phyloP scores from a whole-genome alignment of 306 rosid genomes.

The Glycine soja region DNA sequence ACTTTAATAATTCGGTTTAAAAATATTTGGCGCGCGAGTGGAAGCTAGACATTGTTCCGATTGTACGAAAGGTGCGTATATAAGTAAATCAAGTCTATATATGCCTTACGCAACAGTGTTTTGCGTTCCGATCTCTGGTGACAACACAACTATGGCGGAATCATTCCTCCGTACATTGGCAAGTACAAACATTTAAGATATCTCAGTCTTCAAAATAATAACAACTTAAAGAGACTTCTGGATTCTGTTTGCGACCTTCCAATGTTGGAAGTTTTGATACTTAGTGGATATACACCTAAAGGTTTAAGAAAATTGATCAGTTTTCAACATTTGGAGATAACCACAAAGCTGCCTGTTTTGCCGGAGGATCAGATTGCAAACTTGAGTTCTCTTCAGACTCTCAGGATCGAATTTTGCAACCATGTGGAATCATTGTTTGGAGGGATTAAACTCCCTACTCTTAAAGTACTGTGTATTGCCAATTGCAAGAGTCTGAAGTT shows the following conservation, averaged over 20 bases:
- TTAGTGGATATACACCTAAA: slow-evolving; percentile 40
- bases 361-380: slow-evolving; percentile 26
- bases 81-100: too few species aligned
- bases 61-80: too few species aligned
- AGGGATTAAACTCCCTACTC: slow-evolving; percentile 8
- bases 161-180: slow-evolving; percentile 9
- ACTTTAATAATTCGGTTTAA: too few species aligned
- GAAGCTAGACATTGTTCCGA: too few species aligned
- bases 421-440: slow-evolving; percentile 28
- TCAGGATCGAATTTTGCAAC: slow-evolving; percentile 13
- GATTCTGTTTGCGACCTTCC: slow-evolving; percentile 48
- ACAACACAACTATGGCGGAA: too few species aligned
- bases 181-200: slow-evolving; percentile 21
- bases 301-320: slow-evolving; percentile 38
- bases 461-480: not conserved
- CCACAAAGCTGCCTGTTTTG: slow-evolving; percentile 23
- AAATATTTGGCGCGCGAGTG: too few species aligned
- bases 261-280: slow-evolving; percentile 42
- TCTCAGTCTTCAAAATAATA: slow-evolving; percentile 29
- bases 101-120: too few species aligned
- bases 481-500: slow-evolving; percentile 8
- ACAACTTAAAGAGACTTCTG: slow-evolving; percentile 41
- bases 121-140: too few species aligned
- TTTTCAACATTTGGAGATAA: slow-evolving; percentile 41
- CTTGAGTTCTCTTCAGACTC: slow-evolving; percentile 33